Evolutionary conservation across 169 alveolate genomes (phyloP).

Genomic region (Eimeria zaria): DNA sequence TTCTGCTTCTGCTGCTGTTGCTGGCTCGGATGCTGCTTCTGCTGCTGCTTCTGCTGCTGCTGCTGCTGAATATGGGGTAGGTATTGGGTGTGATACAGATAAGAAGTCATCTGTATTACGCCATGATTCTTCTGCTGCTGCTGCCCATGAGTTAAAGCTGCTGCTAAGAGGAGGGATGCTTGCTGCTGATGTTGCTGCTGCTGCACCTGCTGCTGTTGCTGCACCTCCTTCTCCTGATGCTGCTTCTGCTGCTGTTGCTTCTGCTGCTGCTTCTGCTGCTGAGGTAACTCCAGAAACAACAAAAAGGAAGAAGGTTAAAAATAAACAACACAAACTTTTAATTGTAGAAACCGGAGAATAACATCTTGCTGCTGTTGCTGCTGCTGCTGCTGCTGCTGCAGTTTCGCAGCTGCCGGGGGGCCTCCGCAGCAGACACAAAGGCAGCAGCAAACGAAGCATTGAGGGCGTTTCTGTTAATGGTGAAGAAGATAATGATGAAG

Average conservation of each 20-base stretch:
- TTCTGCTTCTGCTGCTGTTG: conserved; percentile 33
- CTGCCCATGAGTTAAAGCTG: not conserved
- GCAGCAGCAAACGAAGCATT: too few species aligned
- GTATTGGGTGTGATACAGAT: not conserved
- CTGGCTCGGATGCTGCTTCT: not conserved
- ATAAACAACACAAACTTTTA: too few species aligned
- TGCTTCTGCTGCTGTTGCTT: not conserved
- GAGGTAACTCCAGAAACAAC: too few species aligned
- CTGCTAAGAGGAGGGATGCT: not conserved
- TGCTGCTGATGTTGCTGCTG: not conserved
- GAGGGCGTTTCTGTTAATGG: too few species aligned
- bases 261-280: not conserved
- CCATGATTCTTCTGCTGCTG: not conserved
- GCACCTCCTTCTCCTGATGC: conserved; percentile 21
- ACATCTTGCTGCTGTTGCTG: too few species aligned
- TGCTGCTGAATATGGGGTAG: conserved; percentile 14
- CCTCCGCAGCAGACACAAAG: too few species aligned
- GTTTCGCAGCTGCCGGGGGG: too few species aligned
- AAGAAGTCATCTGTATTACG: not conserved
- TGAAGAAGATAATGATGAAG: too few species aligned
- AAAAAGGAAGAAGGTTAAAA: too few species aligned
- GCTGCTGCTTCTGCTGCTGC: conserved; percentile 43
- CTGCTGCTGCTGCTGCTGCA: too few species aligned
- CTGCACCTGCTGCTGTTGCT: not conserved
- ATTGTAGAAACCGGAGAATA: too few species aligned